phyloP scores from a whole-genome alignment of 805 yeast species.

The Grigorovia jiainica region DNA sequence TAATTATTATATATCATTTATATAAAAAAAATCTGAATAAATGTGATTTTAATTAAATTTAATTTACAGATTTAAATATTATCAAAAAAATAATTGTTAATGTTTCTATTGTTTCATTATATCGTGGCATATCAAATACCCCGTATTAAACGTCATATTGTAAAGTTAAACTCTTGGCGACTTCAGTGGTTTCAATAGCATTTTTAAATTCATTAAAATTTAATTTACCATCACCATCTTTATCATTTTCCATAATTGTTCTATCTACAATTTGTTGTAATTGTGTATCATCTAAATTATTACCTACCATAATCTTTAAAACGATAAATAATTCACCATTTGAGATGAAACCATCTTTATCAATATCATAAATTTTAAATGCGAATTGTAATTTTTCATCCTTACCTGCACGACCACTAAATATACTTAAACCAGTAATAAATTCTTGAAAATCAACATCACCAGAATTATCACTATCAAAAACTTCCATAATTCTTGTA shows the following conservation, averaged over 20 bases:
- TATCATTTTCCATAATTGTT: conserved; percentile 87
- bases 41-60: too few relatives aligned
- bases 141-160: conserved; percentile 27
- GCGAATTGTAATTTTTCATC: conserved; percentile 83
- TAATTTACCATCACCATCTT: conserved; percentile 77
- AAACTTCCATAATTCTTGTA: conserved; percentile 80
- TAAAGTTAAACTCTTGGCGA: conserved; percentile 51
- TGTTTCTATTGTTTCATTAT: too few relatives aligned
- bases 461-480: conserved; percentile 88
- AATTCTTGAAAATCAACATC: conserved; percentile 94
- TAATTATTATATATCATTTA: too few relatives aligned
- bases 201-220: conserved; percentile 79
- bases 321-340: conserved; percentile 92
- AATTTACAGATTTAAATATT: too few relatives aligned
- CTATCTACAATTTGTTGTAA: conserved; percentile 95
- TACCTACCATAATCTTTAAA: conserved; percentile 94
- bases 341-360: conserved; percentile 87
- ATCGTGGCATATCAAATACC: too few relatives aligned
- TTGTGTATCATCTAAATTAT: conserved; percentile 74
- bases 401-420: conserved; percentile 71
- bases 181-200: conserved; percentile 47
- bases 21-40: too few relatives aligned
- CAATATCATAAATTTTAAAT: conserved; percentile 90
- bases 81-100: too few relatives aligned
- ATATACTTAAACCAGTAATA: conserved; percentile 75